Percentiles rank a stretch among this genome's conserved stretches.
Conservation (phyloP, 1,284 basidiomycete genomes). For the Lentinula novae-zelandiae region DNA sequence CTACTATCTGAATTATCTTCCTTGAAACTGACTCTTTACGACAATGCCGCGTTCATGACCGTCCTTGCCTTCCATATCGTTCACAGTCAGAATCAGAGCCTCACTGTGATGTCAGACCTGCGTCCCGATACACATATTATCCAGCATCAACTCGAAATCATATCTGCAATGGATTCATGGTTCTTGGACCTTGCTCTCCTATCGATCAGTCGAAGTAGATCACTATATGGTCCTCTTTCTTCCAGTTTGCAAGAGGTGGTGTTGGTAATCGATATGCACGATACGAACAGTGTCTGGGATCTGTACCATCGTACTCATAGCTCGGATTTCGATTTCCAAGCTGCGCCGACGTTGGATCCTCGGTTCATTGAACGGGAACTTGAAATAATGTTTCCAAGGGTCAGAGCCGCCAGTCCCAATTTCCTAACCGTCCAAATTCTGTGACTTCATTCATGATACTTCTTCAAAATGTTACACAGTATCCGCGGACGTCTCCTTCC, state of each 20-base stretch:
- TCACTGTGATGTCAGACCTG: background rate
- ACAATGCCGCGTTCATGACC: background rate
- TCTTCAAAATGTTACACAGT: too few relatives aligned
- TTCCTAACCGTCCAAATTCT: background rate
- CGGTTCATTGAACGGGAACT: background rate
- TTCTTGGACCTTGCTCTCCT: background rate
- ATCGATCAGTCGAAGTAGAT: background rate
- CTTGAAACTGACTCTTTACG: background rate
- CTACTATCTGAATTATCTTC: background rate
- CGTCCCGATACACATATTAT: background rate
- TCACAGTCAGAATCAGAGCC: background rate
- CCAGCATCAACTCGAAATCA: background rate
- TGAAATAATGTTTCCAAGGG: background rate
- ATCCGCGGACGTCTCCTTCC: too few relatives aligned
- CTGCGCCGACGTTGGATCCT: background rate
- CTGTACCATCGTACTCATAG: too few relatives aligned
- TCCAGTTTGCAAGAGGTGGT: background rate
- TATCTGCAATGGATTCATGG: background rate
- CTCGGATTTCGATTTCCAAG: too few relatives aligned
- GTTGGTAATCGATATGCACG: background rate
- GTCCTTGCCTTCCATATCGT: background rate
- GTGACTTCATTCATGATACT: background rate
- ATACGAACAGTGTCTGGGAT: too few relatives aligned
- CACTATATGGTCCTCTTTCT: background rate
- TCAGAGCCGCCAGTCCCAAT: background rate